Conservation (phyloP, 352 stramenopile genomes). For the Albugo candida region DNA sequence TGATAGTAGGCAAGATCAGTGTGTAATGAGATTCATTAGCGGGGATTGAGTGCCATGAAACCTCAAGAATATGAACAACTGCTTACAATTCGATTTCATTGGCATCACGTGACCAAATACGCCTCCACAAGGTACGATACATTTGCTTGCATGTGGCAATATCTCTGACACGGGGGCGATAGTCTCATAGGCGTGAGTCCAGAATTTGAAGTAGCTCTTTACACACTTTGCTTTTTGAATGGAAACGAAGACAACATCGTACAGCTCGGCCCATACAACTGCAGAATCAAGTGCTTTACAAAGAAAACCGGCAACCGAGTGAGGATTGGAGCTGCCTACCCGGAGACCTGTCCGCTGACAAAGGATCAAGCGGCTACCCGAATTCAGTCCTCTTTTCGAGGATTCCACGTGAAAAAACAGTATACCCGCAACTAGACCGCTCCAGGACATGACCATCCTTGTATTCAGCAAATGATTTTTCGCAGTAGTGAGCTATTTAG, state of each 20-base stretch:
- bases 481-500: too few relatives aligned
- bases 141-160: not conserved
- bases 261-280: conserved; percentile 63
- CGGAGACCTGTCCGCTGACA: conserved; percentile 45
- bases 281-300: conserved; percentile 80
- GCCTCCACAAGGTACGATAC: conserved; percentile 70
- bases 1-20: not conserved
- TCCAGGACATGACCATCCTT: too few relatives aligned
- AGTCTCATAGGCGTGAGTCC: conserved; percentile 87
- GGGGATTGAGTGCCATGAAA: conserved; percentile 38
- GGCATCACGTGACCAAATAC: conserved; percentile 75
- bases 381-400: conserved; percentile 49
- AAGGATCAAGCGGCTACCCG: conserved; percentile 51
- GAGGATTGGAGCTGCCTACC: conserved; percentile 72
- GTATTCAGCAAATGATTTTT: too few relatives aligned
- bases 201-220: conserved; percentile 94
- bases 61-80: conserved; percentile 81
- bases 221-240: conserved; percentile 90
- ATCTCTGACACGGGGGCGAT: not conserved
- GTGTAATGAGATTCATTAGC: conserved; percentile 7
- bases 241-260: conserved; percentile 77
- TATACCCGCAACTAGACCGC: too few relatives aligned
- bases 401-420: conserved; percentile 11
- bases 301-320: conserved; percentile 48
- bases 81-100: conserved; percentile 88